Conservation (phyloP, 2,329 filamentous ascomycete species). For the Colletotrichum abscissum region DNA sequence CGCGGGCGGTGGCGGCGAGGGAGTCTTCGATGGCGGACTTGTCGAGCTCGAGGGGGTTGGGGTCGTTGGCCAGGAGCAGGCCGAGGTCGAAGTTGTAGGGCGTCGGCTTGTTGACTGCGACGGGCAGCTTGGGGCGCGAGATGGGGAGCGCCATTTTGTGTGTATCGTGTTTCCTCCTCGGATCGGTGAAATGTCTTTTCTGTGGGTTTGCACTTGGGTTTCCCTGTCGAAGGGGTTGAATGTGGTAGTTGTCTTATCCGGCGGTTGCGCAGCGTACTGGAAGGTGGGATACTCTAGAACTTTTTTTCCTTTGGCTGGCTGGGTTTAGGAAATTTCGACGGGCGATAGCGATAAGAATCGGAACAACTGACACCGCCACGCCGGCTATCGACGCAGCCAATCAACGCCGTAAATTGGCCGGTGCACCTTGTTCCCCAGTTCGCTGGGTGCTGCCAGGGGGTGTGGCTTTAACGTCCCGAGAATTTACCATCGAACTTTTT, state of each 20-base stretch:
- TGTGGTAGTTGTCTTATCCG: slow-evolving; percentile 14
- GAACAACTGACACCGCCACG: slow-evolving; percentile 34
- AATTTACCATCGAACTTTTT: slow-evolving; percentile 35
- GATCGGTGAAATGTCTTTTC: background rate
- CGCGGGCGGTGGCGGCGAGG: slow-evolving; percentile 81
- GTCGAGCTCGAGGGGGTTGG: slow-evolving; percentile 79
- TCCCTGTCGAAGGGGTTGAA: background rate
- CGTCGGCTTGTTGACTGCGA: slow-evolving; percentile 82
- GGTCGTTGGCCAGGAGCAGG: slow-evolving; percentile 85
- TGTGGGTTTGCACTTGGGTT: background rate
- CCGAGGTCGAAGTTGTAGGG: slow-evolving; percentile 95
- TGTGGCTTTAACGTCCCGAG: slow-evolving; percentile 28
- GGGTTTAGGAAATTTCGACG: slow-evolving; percentile 35
- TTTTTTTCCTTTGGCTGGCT: slow-evolving; percentile 34
- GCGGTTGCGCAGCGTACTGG: background rate
- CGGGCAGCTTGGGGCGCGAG: slow-evolving; percentile 63
- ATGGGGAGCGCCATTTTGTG: slow-evolving; percentile 48
- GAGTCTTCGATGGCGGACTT: slow-evolving; percentile 69
- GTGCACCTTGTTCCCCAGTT: background rate
- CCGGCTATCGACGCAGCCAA: slow-evolving; percentile 19
- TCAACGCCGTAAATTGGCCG: slow-evolving; percentile 24
- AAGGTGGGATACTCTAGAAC: slow-evolving; percentile 31
- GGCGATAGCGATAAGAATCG: slow-evolving; percentile 31
- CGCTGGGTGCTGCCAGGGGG: background rate
- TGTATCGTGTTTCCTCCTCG: slow-evolving; percentile 27